These are phyloP conservation scores for Crithidia fasciculata DNA, from an alignment of 208 protist species.

Conservation along the genomic window DNA sequence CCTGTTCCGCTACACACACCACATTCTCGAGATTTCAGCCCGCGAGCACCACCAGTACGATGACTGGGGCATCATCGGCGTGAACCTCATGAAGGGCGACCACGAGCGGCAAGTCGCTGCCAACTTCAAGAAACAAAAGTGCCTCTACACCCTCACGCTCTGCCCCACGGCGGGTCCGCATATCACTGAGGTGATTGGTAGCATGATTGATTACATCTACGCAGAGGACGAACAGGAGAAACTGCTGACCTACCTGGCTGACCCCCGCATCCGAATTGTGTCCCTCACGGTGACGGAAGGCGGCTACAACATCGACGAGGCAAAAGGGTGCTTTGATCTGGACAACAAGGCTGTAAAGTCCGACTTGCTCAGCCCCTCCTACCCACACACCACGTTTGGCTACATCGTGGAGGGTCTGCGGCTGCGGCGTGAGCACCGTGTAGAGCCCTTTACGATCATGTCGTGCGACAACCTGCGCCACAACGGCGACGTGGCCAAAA, in stretches of 20 bases:
- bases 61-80: constrained; percentile 40
- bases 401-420: constrained; percentile 50
- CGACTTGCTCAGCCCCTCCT: constrained; percentile 30
- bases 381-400: constrained; percentile 42
- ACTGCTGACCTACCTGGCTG: constrained; percentile 31
- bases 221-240: constrained; percentile 35
- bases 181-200: constrained; percentile 30
- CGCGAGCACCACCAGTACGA: constrained; percentile 29
- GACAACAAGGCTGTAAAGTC: constrained; percentile 29
- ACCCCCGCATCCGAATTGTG: constrained; percentile 44
- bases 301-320: constrained; percentile 59
- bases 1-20: constrained; percentile 44
- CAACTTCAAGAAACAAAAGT: constrained; percentile 47
- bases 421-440: constrained; percentile 24
- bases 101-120: constrained; percentile 33
- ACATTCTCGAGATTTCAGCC: constrained; percentile 36
- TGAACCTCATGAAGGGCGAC: constrained; percentile 36
- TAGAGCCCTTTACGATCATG: constrained; percentile 48
- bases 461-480: constrained; percentile 57
- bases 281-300: constrained; percentile 55
- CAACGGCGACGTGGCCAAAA: constrained; percentile 49
- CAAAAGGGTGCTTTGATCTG: constrained; percentile 34
- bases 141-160: constrained; percentile 48
- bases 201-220: constrained; percentile 45
- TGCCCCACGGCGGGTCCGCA: constrained; percentile 27